Conservation (phyloP, 2,329 filamentous ascomycete genomes). For the Pseudomassariella vexata region DNA sequence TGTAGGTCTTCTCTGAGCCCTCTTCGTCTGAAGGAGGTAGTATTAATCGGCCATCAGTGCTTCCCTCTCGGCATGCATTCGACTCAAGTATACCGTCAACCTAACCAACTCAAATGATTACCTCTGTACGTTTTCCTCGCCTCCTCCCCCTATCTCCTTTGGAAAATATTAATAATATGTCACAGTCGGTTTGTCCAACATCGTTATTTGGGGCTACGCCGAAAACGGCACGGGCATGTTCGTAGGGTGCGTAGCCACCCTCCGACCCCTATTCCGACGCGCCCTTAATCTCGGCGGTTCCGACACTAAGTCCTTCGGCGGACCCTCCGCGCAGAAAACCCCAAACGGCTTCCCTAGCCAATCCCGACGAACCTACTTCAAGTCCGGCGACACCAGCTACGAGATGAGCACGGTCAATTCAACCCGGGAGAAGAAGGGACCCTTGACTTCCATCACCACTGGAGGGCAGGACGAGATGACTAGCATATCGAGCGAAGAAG, state of each 20-base stretch:
- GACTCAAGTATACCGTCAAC: conserved; percentile 14
- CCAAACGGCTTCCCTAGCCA: conserved; percentile 9
- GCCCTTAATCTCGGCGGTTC: conserved; percentile 9
- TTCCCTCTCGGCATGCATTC: conserved; percentile 11
- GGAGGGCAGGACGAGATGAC: conserved; percentile 2
- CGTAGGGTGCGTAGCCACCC: conserved; percentile 12
- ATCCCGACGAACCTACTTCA: conserved; percentile 9
- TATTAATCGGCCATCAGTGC: conserved; percentile 10
- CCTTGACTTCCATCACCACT: conserved; percentile 4
- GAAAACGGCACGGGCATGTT: conserved; percentile 13
- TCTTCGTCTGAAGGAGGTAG: background rate
- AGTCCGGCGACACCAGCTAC: conserved; percentile 7
- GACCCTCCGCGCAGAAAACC: conserved; percentile 1
- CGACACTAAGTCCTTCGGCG: conserved; percentile 1
- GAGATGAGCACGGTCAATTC: conserved; percentile 4
- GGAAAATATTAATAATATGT: background rate
- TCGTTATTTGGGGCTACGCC: conserved; percentile 16
- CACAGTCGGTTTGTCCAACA: conserved; percentile 9
- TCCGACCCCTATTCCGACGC: conserved; percentile 12
- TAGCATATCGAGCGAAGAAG: conserved; percentile 8
- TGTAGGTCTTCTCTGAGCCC: conserved; percentile 3
- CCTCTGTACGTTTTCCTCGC: conserved; percentile 6
- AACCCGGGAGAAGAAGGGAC: conserved; percentile 2
- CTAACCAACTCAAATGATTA: conserved; percentile 12
- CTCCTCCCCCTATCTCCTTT: background rate